Evolutionary conservation across 768 basidiomycete species (phyloP), one percentile per base, ranked within the genome.

Genomic region (Antrodiella citrinella): DNA sequence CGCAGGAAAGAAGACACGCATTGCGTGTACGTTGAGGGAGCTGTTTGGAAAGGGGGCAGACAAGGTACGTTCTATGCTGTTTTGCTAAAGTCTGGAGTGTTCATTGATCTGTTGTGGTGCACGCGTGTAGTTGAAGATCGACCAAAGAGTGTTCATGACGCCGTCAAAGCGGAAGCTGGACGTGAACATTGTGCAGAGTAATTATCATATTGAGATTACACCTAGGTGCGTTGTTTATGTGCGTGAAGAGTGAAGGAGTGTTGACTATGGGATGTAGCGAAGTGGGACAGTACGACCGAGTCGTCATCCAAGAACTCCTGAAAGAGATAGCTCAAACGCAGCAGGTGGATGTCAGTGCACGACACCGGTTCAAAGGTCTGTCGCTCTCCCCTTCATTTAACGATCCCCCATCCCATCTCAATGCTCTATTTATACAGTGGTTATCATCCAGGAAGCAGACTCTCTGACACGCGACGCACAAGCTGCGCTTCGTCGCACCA

Each of bases 281-380:
- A 69, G 93, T 93, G 0, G 95, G 95, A 11, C 95, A 84, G 60
- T 96, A 87, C 60, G 95, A 99, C 65, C 75, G 95, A 54, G 78
- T 93, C 1, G 92, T 99, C 45, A 91, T 99, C 47, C 95, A 98
- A 62, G 95, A 99, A 60, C 77, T 99, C 42, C 68, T 99, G 51
- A 99, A 98, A 66, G 95, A 98, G 68, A 97, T 99, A 59, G 95
- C 95, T 1, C 94, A 97, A 67, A 99, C 94, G 2, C 95, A 99
- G 64, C 95, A 98, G 64, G 92, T 99, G 9, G 95, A 99, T 69
- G 67, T 97, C 55, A 90, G 80, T 61, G 95, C 95, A 2, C 94
- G 88, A 64, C 93, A 99, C 59, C 77, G 90, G 51, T 99, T 99
- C 70, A 99, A 99, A 75, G 93, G 95, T 92, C 24, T n/a, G 26